Base-by-base conservation (phyloP, 2,329 filamentous ascomycete species). In the Pseudogymnoascus verrucosus region DNA sequence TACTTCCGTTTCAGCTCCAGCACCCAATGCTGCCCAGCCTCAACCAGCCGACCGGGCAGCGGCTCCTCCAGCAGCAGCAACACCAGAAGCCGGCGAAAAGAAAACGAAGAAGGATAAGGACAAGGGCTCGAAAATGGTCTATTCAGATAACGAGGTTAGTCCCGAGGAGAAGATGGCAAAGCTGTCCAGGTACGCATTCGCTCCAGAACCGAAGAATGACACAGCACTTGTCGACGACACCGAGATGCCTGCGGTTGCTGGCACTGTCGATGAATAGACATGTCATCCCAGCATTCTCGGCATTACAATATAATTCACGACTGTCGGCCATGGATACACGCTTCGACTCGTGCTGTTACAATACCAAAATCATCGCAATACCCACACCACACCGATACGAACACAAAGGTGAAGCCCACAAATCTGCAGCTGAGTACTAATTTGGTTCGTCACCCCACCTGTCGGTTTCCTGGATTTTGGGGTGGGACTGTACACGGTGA, bases 161-260 rank as follows among this genome's bases (percentile, higher is more conserved):
- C 90, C 91, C 1, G 93, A 97, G 78, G 93, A 96, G 81, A 91
- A 88, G 77, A 92, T 96, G 90, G 89, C 91, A 28, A 78, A 79
- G 72, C 78, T 95, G 78, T 81, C 89, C 66, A 87, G 86, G 76
- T 96, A 96, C 78, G 86, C 87, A 70, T 89, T 84, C 74, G 78
- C 79, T 71, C 83, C 82, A 71, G 71, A 72, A 67, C 69, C 67
- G 70, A 73, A 73, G 68, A 68, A 68, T 72, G 71, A 74, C 69
- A 67, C 69, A 70, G 60, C 67, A 59, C 68, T 69, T 67, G 69
- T 69, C 65, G 69, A 71, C 62, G 64, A 65, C 65, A 64, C 66
- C 59, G 64, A 66, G 36, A 42, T 65, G 31, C 66, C 69, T 59
- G 68, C 63, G 64, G 67, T 68, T 64, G 66, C 70, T 47, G 69